phyloP scores from a whole-genome alignment of 2,329 filamentous ascomycete genomes.

The Amylocarpus encephaloides region DNA sequence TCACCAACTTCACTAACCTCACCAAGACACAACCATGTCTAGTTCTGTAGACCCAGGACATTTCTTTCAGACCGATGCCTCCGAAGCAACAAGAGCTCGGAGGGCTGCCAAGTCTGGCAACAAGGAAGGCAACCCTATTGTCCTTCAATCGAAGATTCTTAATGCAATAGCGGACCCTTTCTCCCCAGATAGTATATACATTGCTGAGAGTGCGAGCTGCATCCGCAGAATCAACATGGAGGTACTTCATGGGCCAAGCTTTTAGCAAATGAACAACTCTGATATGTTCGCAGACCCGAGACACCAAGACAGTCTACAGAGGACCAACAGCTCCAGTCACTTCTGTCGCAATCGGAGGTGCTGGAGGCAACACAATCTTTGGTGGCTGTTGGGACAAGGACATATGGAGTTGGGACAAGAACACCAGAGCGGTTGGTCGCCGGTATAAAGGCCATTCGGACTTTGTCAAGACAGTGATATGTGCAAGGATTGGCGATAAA shows the following conservation, averaged over 20 bases:
- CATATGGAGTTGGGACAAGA: slow-evolving; percentile 76
- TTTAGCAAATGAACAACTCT: slow-evolving; percentile 1
- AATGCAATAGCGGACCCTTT: slow-evolving; percentile 64
- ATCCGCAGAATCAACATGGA: slow-evolving; percentile 69
- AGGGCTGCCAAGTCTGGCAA: slow-evolving; percentile 69
- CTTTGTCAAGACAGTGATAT: slow-evolving; percentile 80
- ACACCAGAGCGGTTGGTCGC: slow-evolving; percentile 46
- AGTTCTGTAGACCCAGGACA: slow-evolving; percentile 67
- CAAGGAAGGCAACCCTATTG: slow-evolving; percentile 73
- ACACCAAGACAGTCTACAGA: slow-evolving; percentile 49
- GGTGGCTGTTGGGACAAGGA: slow-evolving; percentile 93
- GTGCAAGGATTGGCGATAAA: slow-evolving; percentile 52
- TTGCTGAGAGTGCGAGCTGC: slow-evolving; percentile 82
- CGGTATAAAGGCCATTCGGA: slow-evolving; percentile 75
- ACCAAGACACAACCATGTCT: slow-evolving; percentile 42
- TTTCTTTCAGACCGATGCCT: slow-evolving; percentile 79
- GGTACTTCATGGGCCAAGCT: slow-evolving; percentile 48
- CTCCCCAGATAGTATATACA: slow-evolving; percentile 55
- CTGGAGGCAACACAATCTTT: slow-evolving; percentile 56
- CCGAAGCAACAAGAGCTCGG: slow-evolving; percentile 38
- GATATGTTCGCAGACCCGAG: slow-evolving; percentile 33
- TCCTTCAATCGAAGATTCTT: slow-evolving; percentile 78
- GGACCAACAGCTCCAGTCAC: slow-evolving; percentile 77
- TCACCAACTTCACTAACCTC: neutral
- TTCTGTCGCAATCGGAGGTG: slow-evolving; percentile 61